These are phyloP conservation scores for Rubia occidens DNA, from an alignment of 305 asterid genomes.

Conservation along the genomic window DNA sequence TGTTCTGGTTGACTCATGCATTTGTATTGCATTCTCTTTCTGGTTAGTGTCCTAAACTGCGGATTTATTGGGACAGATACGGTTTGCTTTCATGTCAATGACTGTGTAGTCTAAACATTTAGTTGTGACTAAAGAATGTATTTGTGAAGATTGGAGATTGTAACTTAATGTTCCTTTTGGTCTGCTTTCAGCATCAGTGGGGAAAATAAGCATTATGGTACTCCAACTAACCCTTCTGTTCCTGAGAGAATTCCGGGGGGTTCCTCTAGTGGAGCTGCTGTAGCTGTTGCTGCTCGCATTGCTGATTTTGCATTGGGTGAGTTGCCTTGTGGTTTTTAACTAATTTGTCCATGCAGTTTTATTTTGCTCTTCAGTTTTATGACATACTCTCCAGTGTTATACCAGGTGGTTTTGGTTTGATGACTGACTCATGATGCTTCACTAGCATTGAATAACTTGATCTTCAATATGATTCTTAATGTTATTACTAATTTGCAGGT, in stretches of 20 bases:
- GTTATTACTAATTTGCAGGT: constrained; percentile 40
- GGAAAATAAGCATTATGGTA: constrained; percentile 71
- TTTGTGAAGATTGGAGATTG: background rate
- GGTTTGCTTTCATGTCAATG: background rate
- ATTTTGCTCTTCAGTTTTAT: background rate
- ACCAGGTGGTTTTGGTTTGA: constrained; percentile 1
- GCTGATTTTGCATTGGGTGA: constrained; percentile 92
- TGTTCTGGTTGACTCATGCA: background rate
- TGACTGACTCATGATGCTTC: background rate
- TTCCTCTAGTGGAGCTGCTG: constrained; percentile 96
- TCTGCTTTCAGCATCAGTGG: constrained; percentile 56
- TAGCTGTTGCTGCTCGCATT: constrained; percentile 78
- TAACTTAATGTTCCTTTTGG: constrained; percentile 4
- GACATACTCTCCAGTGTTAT: background rate
- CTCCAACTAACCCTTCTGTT: constrained; percentile 87
- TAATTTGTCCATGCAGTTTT: constrained; percentile 8
- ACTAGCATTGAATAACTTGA: background rate
- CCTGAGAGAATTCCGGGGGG: constrained; percentile 84
- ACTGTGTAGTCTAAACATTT: background rate
- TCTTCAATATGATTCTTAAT: background rate
- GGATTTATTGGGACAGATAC: background rate
- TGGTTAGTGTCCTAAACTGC: background rate
- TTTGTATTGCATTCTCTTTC: background rate
- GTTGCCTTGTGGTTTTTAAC: constrained; percentile 13
- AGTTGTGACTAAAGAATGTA: background rate